Percentiles rank a stretch among this genome's conserved stretches.
Conservation (phyloP, 805 yeast species). For the Nakazawaea holstii region DNA sequence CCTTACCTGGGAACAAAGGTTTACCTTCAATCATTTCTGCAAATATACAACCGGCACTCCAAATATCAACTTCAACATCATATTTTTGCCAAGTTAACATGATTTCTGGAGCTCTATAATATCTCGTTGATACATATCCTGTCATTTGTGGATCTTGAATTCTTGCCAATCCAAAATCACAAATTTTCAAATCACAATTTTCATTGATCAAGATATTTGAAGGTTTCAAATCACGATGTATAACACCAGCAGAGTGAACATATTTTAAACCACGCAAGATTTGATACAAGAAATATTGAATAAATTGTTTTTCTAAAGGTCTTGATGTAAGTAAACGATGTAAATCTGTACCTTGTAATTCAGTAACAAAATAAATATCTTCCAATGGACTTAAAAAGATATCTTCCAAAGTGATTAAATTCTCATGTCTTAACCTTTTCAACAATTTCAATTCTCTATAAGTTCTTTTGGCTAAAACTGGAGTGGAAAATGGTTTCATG, state of each 20-base stretch:
- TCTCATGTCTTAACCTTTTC: constrained; percentile 92
- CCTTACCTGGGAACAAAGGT: constrained; percentile 96
- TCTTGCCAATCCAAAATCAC: constrained; percentile 96
- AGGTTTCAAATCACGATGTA: constrained; percentile 93
- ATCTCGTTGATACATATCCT: constrained; percentile 93
- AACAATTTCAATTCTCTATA: constrained; percentile 91
- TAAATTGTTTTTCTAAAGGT: constrained; percentile 93
- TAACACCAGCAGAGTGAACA: constrained; percentile 91
- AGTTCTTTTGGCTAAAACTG: constrained; percentile 93
- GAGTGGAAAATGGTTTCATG: constrained; percentile 94
- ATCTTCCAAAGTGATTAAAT: constrained; percentile 87
- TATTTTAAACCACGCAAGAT: constrained; percentile 90
- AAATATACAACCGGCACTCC: constrained; percentile 97
- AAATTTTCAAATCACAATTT: constrained; percentile 91
- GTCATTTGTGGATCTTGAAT: constrained; percentile 99
- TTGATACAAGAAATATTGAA: constrained; percentile 94
- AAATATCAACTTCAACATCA: constrained; percentile 93
- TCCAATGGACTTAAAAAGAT: constrained; percentile 92
- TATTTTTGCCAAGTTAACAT: constrained; percentile 99
- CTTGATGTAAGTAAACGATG: constrained; percentile 87
- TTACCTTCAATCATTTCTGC: constrained; percentile 98
- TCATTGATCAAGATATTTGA: constrained; percentile 91
- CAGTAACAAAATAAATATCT: constrained; percentile 94
- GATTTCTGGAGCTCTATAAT: constrained; percentile 96
- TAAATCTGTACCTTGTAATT: constrained; percentile 92